Evolutionary conservation across 2,329 filamentous ascomycete genomes (phyloP), one percentile per base, ranked within the genome.

Genomic region (Colletotrichum aenigma): DNA sequence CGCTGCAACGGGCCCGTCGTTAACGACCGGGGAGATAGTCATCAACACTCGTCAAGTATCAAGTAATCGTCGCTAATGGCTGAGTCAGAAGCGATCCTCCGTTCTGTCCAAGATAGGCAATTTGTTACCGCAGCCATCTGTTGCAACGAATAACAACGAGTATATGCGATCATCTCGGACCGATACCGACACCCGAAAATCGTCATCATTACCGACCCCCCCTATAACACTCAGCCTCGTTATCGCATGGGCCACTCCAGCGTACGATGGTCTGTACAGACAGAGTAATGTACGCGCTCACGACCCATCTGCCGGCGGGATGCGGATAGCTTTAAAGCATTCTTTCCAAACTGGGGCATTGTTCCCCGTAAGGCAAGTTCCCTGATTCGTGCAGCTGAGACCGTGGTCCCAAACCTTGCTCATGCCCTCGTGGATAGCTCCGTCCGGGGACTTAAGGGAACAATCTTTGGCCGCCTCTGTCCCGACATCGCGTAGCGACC

Each of bases 381-480:
- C 62, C 73, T 73, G 64, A 69, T 75, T 73, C 64, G 73, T 55
- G 30, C 26, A 24, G 56, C 48, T 56, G 69, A 62, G n/a, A 67
- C 61, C 56, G 28, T 32, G 28, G n/a, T 32, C 30, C 55, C 15
- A 75, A 75, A 62, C 69, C 28, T 66, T 62, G 62, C 52, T n/a
- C 24, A 6, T 66, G 43, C 48, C 13, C 26, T 26, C 56, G n/a
- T 70, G 66, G 43, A 69, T 58, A 58, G 71, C 43, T 70, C 62
- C 65, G 38, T 52, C 43, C 60, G 26, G 34, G 34, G 61, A 74
- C 24, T 58, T 52, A 48, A 43, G 64, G 64, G 26, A 30, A 52
- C 10, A 52, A 52, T 52, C 43, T 52, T 52, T 52, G 43, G 43
- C 43, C n/a, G n/a, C 43, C 6, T 52, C 43, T 52, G 8, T 52